Conservation (phyloP, 2,329 filamentous ascomycete genomes). For the Talaromyces marneffei region DNA sequence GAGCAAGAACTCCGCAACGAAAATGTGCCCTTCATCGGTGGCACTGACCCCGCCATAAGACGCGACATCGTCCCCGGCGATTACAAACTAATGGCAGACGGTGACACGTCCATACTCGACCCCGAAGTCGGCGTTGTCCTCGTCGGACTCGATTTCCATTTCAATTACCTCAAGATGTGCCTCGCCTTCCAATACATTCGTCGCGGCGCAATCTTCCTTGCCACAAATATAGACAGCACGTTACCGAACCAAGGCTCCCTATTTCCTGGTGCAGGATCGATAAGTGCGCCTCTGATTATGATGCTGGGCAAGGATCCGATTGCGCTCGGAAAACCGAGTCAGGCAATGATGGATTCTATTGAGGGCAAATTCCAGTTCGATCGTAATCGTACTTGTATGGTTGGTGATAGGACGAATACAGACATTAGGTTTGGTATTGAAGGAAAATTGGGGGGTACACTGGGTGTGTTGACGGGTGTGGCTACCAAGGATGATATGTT, state of each 20-base stretch:
- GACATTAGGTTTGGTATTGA: constrained; percentile 95
- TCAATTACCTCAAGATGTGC: constrained; percentile 89
- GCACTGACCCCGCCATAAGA: constrained; percentile 71
- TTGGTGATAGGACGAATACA: constrained; percentile 88
- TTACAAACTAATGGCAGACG: constrained; percentile 66
- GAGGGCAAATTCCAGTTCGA: constrained; percentile 93
- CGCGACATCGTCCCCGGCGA: constrained; percentile 76
- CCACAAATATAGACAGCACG: constrained; percentile 89
- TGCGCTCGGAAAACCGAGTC: constrained; percentile 86
- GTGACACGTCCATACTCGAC: constrained; percentile 68
- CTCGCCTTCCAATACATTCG: constrained; percentile 80
- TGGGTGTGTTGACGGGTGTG: constrained; percentile 88
- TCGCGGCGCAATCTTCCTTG: constrained; percentile 75
- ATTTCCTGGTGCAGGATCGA: constrained; percentile 86
- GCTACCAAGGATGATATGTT: constrained; percentile 75
- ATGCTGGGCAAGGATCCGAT: constrained; percentile 65
- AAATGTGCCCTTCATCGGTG: constrained; percentile 72
- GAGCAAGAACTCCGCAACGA: constrained; percentile 82
- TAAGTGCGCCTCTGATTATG: constrained; percentile 69
- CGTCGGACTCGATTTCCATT: constrained; percentile 84
- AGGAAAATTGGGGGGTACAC: constrained; percentile 80
- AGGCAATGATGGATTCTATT: constrained; percentile 99
- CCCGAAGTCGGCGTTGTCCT: constrained; percentile 86
- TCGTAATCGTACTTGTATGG: constrained; percentile 81
- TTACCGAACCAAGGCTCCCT: constrained; percentile 74